Base-by-base conservation (phyloP, 768 basidiomycete species). In the Pleurotus ostreatus region DNA sequence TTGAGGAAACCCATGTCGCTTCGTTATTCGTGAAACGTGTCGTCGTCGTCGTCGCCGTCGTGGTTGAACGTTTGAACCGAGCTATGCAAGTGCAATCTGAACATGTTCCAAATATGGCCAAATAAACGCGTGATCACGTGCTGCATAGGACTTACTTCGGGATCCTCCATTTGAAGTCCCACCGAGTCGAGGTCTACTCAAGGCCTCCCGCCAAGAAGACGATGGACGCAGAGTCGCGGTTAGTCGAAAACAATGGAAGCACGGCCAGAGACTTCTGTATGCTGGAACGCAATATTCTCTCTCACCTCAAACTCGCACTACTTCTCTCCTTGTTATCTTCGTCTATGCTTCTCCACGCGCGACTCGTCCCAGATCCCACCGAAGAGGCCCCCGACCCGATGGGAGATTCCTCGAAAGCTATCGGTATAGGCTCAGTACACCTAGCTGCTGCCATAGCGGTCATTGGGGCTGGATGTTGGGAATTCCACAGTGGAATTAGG, bases 231-330 rank as follows among this genome's bases (percentile, higher is more conserved):
- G n/a, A 7, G 16, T 46, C 61, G 62, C 56, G 65, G 7, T 40
- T 73, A 57, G 60, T 81, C 9, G 70, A 75, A 52, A 81, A 83
- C 60, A 68, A 68, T 22, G 83, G 83, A 44, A 85, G 88, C 60
- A 73, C 74, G 5, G 85, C 86, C n/a, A 76, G 88, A 63, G 89
- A 91, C 65, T 88, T 82, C 59, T 85, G 81, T 68, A 88, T 90
- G 87, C 77, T 91, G 23, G 89, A 90, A 67, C 78, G 89, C 51
- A 90, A 91, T 61, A 71, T 88, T 49, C 73, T 91, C 30, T 79
- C 87, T 0, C 84, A 91, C 63, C 58, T 87, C 55, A 87, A 83
- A 62, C 77, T 90, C 23, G 84, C 81, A 5, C 71, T 88, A 8
- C 70, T 91, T 20, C 73, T 91, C 25, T 79, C 80, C 6, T 71